Base-by-base conservation (phyloP, 176 grass and related monocot genomes). In the Tillandsia fasciculata region DNA sequence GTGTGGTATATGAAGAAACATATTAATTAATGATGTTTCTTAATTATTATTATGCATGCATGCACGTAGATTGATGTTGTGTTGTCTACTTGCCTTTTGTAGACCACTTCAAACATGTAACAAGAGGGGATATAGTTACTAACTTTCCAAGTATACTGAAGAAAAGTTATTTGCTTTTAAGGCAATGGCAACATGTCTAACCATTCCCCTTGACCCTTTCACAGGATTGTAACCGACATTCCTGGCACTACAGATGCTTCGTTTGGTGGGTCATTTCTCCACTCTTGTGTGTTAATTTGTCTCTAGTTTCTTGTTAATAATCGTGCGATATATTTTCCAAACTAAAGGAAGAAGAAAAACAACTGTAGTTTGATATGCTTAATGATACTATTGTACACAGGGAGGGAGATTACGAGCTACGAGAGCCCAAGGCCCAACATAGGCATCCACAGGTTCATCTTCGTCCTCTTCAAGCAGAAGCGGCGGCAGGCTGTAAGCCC, bases 211-310 rank as follows among this genome's bases (percentile, higher is more conserved):
- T 82, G 66, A 66, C 65, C 49, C 69, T 80, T 65, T 12, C 52
- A 76, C 89, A 99, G 95, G 95, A 80, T 94, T 75, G 95, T 94
- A 59, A 86, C 82, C 77, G 85, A 99, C 74, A 93, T 99, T 77
- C 95, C 95, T 49, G 95, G 95, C 63, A 94, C 90, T 18, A 99
- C 95, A 59, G 87, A 94, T 82, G 82, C 77, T 72, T 84, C 77
- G 59, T 99, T 94, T 73, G 95, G 89, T 97, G 83, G 51, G 81
- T 64, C 72, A 50, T 69, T 78, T n/a, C 5, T 64, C 52, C 67
- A 28, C 12, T 68, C 64, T 71, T n/a, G 12, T 20, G 48, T 75
- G 59, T 64, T 24, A 24, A 24, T 1, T 56, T 13, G 77, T 18
- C 59, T 54, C 49, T 49, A 65, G 12, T 72, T 80, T 71, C 23